Percentiles rank a stretch among this genome's conserved stretches.
Evolutionary conservation across 2,329 filamentous ascomycete genomes (phyloP).

Genomic region (Penicillium sp.): DNA sequence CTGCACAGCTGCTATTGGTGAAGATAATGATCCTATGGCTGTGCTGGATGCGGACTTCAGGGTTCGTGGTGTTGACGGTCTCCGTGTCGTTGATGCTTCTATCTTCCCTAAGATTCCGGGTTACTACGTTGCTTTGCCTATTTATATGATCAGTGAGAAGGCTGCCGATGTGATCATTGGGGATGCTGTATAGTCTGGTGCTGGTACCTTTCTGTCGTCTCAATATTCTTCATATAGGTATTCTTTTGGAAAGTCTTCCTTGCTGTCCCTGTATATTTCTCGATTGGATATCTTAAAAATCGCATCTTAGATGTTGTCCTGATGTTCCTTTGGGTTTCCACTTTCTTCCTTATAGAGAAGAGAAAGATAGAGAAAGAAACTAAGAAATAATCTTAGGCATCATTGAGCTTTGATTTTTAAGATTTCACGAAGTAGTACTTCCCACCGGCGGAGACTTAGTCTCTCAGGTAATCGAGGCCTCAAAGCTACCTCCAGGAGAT

Average conservation of each 20-base stretch:
- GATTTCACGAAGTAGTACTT: not conserved
- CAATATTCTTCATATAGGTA: not conserved
- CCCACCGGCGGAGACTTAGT: too few species aligned
- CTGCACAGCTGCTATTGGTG: slow-evolving; percentile 54
- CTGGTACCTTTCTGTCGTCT: not conserved
- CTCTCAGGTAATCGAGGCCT: too few species aligned
- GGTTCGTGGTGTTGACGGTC: slow-evolving; percentile 52
- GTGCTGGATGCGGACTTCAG: slow-evolving; percentile 56
- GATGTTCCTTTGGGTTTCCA: not conserved
- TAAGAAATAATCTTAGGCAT: not conserved
- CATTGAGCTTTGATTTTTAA: not conserved
- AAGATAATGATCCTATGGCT: slow-evolving; percentile 50
- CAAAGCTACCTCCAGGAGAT: too few species aligned
- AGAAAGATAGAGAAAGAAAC: too few species aligned
- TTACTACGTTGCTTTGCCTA: slow-evolving; percentile 50
- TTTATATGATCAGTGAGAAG: slow-evolving; percentile 59
- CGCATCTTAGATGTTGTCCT: not conserved
- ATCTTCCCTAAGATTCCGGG: slow-evolving; percentile 56
- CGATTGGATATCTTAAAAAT: not conserved
- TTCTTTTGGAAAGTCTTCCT: not conserved
- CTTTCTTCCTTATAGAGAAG: not conserved
- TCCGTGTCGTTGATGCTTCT: slow-evolving; percentile 61
- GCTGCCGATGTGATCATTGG: slow-evolving; percentile 54
- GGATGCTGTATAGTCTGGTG: not conserved
- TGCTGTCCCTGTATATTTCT: not conserved